Base-by-base conservation (phyloP, 75 land plant genomes). In the Cryptomeria japonica region DNA sequence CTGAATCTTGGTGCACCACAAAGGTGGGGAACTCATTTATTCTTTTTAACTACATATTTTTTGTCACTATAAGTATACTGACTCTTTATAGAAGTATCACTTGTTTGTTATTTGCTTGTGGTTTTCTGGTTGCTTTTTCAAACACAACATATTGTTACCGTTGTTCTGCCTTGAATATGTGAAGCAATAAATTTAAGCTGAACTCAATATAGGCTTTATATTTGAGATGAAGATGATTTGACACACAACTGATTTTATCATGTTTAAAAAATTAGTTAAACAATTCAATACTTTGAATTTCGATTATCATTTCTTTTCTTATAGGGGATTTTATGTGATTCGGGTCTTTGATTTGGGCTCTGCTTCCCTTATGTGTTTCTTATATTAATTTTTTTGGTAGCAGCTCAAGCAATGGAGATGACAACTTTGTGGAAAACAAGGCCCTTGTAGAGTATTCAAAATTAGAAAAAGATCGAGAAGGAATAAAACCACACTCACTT, bases 361-460 rank as follows among this genome's bases (percentile, higher is more conserved):
- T 37, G 25, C 34, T 86, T 19, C 87, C 18, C 18, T 58, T 16
- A 56, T 1, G 13, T 84, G 61, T 83, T 88, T 84, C 18, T 72
- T 37, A 34, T 76, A 19, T 88, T 39, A 15, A 6, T 85, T 64
- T 28, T 86, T 38, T 11, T 6, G 72, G 72, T 19, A 39, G 72
- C 86, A 95, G 95, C 88, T 95, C 95, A 80, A 89, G 90, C 31
- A 88, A 90, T 90, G 96, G 93, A 64, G 99, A 97, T 89, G 96
- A 98, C 87, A 94, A 94, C 85, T 95, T 97, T 93, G 94, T 98
- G 80, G 99, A 95, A 90, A 96, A 96, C 91, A 98, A 98, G 93
- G 95, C 93, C 84, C 95, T 98, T 8, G 85, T 98, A 78, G 92
- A 93, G 79, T 98, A 98, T 86, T 93, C 96, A 88, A 98, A 92